A percentile compares a stretch with the other conserved stretches of the same genome.
Conservation (phyloP, 257 asterid genomes). For the Echium plantagineum region DNA sequence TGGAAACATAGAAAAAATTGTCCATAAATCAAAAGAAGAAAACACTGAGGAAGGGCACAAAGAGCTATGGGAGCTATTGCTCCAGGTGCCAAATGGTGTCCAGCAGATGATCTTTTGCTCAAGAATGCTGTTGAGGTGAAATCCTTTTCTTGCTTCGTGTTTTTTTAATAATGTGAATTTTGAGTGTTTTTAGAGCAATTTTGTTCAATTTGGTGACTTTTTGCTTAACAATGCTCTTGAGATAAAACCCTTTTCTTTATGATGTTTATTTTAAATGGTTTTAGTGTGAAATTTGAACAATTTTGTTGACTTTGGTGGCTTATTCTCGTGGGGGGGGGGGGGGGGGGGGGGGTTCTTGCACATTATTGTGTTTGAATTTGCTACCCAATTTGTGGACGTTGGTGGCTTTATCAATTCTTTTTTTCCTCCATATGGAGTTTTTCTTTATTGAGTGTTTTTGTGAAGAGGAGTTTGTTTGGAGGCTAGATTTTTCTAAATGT, state of each 20-base stretch:
- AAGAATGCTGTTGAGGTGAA: conserved; percentile 63
- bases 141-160: not conserved
- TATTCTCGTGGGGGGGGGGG: too few relatives aligned
- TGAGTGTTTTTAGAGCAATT: too few relatives aligned
- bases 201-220: too few relatives aligned
- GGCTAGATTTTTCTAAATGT: too few relatives aligned
- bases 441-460: not conserved
- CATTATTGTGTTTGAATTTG: too few relatives aligned
- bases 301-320: too few relatives aligned
- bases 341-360: too few relatives aligned
- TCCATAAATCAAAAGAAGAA: too few relatives aligned
- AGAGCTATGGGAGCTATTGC: conserved; percentile 46
- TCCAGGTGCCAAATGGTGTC: conserved; percentile 38
- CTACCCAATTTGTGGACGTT: too few relatives aligned
- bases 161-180: not conserved
- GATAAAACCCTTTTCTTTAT: conserved; percentile 24
- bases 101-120: conserved; percentile 57
- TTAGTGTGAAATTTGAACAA: not conserved
- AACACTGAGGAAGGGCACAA: conserved; percentile 8
- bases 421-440: not conserved
- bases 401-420: too few relatives aligned
- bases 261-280: too few relatives aligned
- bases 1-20: too few relatives aligned
- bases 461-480: not conserved
- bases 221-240: conserved; percentile 52